These are phyloP conservation scores for Alternaria infectoria DNA, from an alignment of 2,329 filamentous ascomycete species.

Conservation along the genomic window DNA sequence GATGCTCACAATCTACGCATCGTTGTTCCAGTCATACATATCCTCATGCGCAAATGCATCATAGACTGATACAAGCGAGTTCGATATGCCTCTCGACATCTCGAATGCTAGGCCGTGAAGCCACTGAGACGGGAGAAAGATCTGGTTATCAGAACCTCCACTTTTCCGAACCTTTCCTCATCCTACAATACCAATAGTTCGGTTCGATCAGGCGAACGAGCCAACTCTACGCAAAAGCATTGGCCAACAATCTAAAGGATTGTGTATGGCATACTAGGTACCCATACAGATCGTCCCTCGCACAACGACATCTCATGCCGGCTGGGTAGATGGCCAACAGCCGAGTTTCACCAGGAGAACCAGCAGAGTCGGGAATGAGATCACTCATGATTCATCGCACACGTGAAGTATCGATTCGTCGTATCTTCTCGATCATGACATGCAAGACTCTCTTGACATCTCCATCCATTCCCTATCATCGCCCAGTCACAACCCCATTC, in stretches of 20 bases:
- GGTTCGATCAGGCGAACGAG: neutral
- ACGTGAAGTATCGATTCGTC: neutral
- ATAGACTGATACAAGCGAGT: neutral
- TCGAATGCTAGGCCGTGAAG: neutral
- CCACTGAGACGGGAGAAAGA: neutral
- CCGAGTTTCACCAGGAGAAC: no score
- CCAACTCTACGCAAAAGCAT: neutral
- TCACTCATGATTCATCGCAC: neutral
- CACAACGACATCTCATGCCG: neutral
- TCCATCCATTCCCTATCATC: neutral
- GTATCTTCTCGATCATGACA: neutral
- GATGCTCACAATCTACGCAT: neutral
- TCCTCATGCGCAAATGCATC: neutral
- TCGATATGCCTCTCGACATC: neutral
- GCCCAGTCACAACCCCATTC: constrained; percentile 34
- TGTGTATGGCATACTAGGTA: neutral
- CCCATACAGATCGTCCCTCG: neutral
- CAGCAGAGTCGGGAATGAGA: neutral
- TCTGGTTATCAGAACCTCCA: neutral
- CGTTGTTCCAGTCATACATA: neutral
- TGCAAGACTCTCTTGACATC: neutral
- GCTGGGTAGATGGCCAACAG: neutral
- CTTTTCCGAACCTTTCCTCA: neutral
- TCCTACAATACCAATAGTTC: neutral
- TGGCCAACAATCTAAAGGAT: accelerated